Base-by-base conservation (phyloP, 1,284 basidiomycete genomes). In the Trametes versicolor region DNA sequence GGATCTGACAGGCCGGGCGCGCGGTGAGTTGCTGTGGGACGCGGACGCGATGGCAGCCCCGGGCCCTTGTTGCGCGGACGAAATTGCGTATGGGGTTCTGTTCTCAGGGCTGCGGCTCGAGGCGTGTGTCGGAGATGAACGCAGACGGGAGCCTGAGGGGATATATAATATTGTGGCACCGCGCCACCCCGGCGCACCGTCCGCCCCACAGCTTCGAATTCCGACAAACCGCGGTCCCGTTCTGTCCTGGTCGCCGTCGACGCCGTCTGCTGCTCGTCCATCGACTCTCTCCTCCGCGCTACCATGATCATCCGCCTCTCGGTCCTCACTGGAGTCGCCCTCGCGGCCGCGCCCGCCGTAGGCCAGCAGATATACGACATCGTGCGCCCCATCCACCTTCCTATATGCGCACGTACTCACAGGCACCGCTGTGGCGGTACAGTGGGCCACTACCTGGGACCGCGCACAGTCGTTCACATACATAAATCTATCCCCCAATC, bases 361-460 rank as follows among this genome's bases (percentile, higher is more conserved):
- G 66, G 72, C 32, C 77, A 78, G 60, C 74, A 77, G 62, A 80
- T 80, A 45, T 80, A 74, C 66, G 79, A 80, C 65, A 72, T 80
- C 51, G 78, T 80, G 43, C 34, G 76, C 73, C 8, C 13, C 43
- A 25, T 25, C 36, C n/a, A 27, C 58, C 13, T 19, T 37, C 15
- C 51, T 45, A 39, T 45, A 21, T 51, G 29, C 15, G 58, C 13
- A 15, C 34, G 25, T 12, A 17, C 29, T 21, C 17, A 12, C 60
- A 60, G 49, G 19, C 34, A 37, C 37, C 53, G 52, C 32, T n/a
- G 23, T 48, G 21, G 13, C 21, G 13, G 34, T 29, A n/a, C 48
- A 80, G 79, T 81, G 76, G 74, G 68, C 76, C 21, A 80, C 79
- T 2, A 77, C 75, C 17, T 81, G 80, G 80, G 78, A 81, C 55